Base-by-base conservation (phyloP, 2,329 filamentous ascomycete genomes). In the Sclerotinia spermophila region DNA sequence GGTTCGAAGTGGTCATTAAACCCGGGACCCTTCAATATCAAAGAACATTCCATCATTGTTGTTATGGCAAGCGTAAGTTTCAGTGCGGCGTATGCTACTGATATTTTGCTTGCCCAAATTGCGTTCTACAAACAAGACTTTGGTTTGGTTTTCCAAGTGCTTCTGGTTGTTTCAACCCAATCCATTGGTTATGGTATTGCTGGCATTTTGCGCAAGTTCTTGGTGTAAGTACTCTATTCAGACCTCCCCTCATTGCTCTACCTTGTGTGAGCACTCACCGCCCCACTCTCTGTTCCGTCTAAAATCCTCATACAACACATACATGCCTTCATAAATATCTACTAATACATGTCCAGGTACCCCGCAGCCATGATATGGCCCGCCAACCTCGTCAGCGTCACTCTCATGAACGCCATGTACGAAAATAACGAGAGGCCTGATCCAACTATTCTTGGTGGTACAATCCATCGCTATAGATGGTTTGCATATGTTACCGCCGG, bases 61-160 rank as follows among this genome's bases (percentile, higher is more conserved):
- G 86, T 90, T 73, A 90, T 90, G 76, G 75, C 75, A 35, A 76
- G 84, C 84, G 84, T 73, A 35, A 73, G 72, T 44, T 93, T 93
- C 75, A 42, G 90, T 21, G 59, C 59, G 5, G 59, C 40, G 45
- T 62, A 62, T 35, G 42, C 90, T 2, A 93, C 90, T 2, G 90
- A 93, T 74, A 89, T 92, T 62, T 86, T 94, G 60, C 82, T 92
- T 5, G 90, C 90, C 0, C 90, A 92, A 80, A 81, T 87, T 27
- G 85, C 90, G 24, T 93, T 92, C 75, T 93, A 93, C 88, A 11
- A 91, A 88, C 2, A 91, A 92, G 78, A 90, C 89, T 70, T 81
- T 91, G 17, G 85, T 68, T 86, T 85, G 80, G 83, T 83, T 1
- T 89, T 89, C 79, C 85, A 90, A 78, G 79, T 89, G 6, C 80